Base-by-base conservation (phyloP, 2,329 filamentous ascomycete species). In the Metarhizium album region DNA sequence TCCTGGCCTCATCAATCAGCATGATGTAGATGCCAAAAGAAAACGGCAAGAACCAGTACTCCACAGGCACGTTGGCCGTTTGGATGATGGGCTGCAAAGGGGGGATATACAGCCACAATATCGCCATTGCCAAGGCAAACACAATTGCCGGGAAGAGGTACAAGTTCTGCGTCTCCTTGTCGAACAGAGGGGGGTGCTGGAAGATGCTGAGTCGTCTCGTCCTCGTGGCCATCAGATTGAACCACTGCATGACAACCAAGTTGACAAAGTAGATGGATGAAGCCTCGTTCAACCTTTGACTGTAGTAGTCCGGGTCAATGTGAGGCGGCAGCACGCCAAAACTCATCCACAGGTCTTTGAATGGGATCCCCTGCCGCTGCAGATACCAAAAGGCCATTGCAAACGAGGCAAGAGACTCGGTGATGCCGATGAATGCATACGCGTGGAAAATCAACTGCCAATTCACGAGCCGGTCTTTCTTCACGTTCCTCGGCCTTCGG, bases 221-320 rank as follows among this genome's bases (percentile, higher is more conserved):
- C 16, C 85, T 75, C 4, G 86, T 74, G 1, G 82, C 80, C 60
- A 90, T 76, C 3, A 90, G 71, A 61, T 85, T 87, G 72, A 89
- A 89, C 73, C 82, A 83, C 73, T 87, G 84, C 84, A 90, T 88
- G 46, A 90, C 82, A 2, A 91, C 86, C 22, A 91, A 70, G 53
- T 83, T 90, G 57, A 90, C 78, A 59, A 90, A 90, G 66, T 90
- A 90, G 53, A 91, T 83, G 16, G 82, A 86, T 37, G 79, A 84
- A 0, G 84, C 84, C 53, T 78, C 74, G 55, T 83, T 84, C 23
- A 85, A 68, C 54, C 78, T 74, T 27, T 70, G 64, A 0, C 67
- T 69, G 59, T 82, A 79, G 51, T 74, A 76, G 45, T 78, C 78
- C 2, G 74, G 65, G 48, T 78, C 74, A 11, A 79, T 72, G 61